Percentiles rank a stretch among this genome's conserved stretches.
These are phyloP conservation scores for Primulina huaijiensis DNA, from an alignment of 257 asterid genomes.

Conservation along the genomic window DNA sequence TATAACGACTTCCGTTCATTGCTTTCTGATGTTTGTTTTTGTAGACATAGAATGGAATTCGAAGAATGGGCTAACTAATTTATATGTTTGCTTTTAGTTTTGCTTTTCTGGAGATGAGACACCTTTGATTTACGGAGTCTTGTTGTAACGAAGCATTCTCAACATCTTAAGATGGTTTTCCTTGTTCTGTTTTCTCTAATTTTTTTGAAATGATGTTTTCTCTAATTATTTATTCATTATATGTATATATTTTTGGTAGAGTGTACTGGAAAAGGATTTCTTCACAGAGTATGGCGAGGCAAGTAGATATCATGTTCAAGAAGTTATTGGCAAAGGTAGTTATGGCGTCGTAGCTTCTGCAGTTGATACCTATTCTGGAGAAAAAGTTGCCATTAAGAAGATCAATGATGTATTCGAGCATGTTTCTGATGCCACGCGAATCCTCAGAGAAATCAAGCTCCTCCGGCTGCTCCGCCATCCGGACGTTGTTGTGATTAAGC, in stretches of 20 bases:
- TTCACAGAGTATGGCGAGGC: conserved; percentile 82
- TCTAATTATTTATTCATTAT: too few relatives aligned
- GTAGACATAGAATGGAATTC: background rate
- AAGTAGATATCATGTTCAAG: conserved; percentile 59
- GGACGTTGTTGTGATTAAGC: conserved; percentile 73
- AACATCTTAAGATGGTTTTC: background rate
- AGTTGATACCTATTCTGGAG: conserved; percentile 71
- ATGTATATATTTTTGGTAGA: too few relatives aligned
- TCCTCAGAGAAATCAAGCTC: conserved; percentile 77
- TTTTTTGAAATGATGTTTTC: too few relatives aligned
- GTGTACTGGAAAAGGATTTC: conserved; percentile 38
- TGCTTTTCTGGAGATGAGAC: too few relatives aligned
- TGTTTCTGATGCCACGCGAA: conserved; percentile 71
- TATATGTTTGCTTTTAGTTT: too few relatives aligned
- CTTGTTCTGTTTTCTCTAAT: background rate
- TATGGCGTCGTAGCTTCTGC: conserved; percentile 82
- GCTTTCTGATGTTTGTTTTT: background rate
- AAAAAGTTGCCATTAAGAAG: conserved; percentile 78
- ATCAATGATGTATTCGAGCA: conserved; percentile 70
- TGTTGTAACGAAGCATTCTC: too few relatives aligned
- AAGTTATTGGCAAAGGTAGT: conserved; percentile 84
- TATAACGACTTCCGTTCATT: too few relatives aligned
- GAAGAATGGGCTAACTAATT: background rate
- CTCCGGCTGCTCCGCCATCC: conserved; percentile 67
- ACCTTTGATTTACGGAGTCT: too few relatives aligned